These are phyloP conservation scores for Eucalyptus globulus DNA, from an alignment of 345 rosid species.

Conservation along the genomic window DNA sequence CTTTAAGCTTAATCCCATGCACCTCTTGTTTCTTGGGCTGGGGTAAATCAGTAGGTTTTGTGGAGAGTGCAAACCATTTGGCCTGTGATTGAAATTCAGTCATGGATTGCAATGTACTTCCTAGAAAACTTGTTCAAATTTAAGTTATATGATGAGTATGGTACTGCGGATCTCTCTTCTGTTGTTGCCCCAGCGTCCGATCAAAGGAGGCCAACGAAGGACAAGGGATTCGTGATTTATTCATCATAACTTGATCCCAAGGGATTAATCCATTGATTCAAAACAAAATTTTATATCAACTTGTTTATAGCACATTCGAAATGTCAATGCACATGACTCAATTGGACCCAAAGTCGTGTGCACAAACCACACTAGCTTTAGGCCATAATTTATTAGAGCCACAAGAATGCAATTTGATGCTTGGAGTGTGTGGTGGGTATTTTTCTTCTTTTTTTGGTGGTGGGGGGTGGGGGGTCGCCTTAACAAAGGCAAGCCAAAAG, in stretches of 20 bases:
- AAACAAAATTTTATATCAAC: not conserved
- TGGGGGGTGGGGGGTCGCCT: too few species aligned
- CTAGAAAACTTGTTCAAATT: not conserved
- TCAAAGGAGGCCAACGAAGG: not conserved
- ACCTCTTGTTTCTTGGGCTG: too few species aligned
- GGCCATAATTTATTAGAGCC: not conserved
- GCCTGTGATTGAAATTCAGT: too few species aligned
- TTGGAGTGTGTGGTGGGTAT: not conserved
- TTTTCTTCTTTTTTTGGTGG: too few species aligned
- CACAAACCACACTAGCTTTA: not conserved
- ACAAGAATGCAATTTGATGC: not conserved
- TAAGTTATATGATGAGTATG: not conserved
- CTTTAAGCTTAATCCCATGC: too few species aligned
- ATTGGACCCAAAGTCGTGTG: not conserved
- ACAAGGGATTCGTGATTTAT: not conserved
- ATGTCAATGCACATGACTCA: not conserved
- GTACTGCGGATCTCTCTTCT: not conserved
- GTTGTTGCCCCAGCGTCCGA: too few species aligned
- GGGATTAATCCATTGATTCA: too few species aligned
- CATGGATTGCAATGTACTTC: not conserved
- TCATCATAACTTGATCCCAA: not conserved
- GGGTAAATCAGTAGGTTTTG: too few species aligned
- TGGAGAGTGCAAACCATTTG: too few species aligned
- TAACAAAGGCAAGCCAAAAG: too few species aligned
- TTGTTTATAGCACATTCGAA: too few species aligned